phyloP scores from a whole-genome alignment of 805 yeast species.

The Brettanomyces naardenensis region DNA sequence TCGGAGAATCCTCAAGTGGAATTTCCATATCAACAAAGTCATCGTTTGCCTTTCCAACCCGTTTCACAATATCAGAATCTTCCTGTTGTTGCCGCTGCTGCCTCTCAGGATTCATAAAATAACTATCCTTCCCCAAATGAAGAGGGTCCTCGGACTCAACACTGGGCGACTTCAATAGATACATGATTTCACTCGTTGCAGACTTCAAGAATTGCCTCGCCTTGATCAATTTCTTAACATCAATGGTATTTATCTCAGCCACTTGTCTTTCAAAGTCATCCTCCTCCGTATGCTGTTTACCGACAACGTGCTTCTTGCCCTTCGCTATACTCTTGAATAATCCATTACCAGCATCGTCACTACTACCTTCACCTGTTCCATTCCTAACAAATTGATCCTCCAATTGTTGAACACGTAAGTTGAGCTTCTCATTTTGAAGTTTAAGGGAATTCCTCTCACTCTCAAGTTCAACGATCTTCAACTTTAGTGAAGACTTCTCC shows the following conservation, averaged over 20 bases:
- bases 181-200: constrained; percentile 29
- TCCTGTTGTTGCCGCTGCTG: not conserved
- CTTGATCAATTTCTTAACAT: constrained; percentile 21
- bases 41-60: constrained; percentile 7
- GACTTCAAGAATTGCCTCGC: constrained; percentile 28
- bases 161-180: constrained; percentile 27
- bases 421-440: constrained; percentile 34
- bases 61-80: too few relatives aligned
- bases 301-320: not conserved
- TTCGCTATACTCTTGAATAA: not conserved
- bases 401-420: constrained; percentile 29
- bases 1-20: not conserved
- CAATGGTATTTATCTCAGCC: constrained; percentile 17
- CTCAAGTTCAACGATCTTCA: constrained; percentile 42
- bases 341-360: not conserved
- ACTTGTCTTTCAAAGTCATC: constrained; percentile 5
- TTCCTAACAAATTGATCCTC: constrained; percentile 20
- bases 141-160: constrained; percentile 24
- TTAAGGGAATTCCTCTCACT: constrained; percentile 41
- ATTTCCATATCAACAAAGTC: constrained; percentile 4
- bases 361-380: not conserved
- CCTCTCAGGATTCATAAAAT: constrained; percentile 6
- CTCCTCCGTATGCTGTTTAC: not conserved
- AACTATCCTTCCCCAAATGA: constrained; percentile 10
- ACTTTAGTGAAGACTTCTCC: constrained; percentile 43